Percentiles rank a stretch among this genome's conserved stretches.
Conservation (phyloP, 441 rosid genomes). For the Adansonia gregorii region DNA sequence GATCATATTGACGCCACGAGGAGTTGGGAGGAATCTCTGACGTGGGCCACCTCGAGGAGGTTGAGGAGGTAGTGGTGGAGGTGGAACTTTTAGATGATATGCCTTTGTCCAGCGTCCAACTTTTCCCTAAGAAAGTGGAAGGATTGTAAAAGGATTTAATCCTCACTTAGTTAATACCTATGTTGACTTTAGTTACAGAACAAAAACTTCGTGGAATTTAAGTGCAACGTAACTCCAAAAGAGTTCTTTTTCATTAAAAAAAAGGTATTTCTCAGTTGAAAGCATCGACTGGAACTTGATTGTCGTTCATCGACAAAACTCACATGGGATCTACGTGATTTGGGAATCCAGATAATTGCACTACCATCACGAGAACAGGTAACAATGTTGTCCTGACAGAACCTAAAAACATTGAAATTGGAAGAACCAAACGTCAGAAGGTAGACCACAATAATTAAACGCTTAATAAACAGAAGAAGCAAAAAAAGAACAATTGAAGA, state of each 20-base stretch:
- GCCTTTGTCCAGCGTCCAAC: slow-evolving; percentile 76
- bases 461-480: slow-evolving; percentile 21
- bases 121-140: slow-evolving; percentile 56
- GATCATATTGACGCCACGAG: slow-evolving; percentile 90
- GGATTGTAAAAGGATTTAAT: slow-evolving; percentile 25
- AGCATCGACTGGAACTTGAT: slow-evolving; percentile 23
- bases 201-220: slow-evolving; percentile 32
- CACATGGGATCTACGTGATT: slow-evolving; percentile 72
- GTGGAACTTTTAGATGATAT: slow-evolving; percentile 85
- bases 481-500: slow-evolving; percentile 24
- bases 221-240: slow-evolving; percentile 27
- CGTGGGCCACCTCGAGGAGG: slow-evolving; percentile 93
- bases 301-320: slow-evolving; percentile 21
- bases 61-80: slow-evolving; percentile 86
- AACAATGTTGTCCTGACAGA: slow-evolving; percentile 80
- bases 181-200: slow-evolving; percentile 17
- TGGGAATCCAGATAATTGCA: slow-evolving; percentile 86
- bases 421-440: slow-evolving; percentile 25
- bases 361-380: slow-evolving; percentile 93
- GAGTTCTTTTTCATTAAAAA: slow-evolving; percentile 8
- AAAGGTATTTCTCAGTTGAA: slow-evolving; percentile 27
- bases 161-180: slow-evolving; percentile 12
- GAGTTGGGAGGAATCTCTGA: slow-evolving; percentile 84
- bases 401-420: slow-evolving; percentile 49
- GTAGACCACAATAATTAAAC: slow-evolving; percentile 16